Evolutionary conservation across 2,329 filamentous ascomycete species (phyloP), one percentile per base, ranked within the genome.

Genomic region (Colletotrichum lini): DNA sequence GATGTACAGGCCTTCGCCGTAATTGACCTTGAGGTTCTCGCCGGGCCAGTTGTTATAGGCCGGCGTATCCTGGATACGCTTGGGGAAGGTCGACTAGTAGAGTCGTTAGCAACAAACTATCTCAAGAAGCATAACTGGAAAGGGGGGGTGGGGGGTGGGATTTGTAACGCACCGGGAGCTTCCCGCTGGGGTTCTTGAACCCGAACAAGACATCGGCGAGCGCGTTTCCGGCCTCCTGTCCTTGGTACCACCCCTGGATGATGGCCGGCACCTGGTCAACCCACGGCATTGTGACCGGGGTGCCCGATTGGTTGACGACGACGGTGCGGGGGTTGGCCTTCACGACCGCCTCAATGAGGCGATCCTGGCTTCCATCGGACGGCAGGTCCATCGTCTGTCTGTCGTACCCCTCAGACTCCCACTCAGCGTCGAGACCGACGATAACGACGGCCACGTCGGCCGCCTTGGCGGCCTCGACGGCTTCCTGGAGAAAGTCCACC

Each of bases 321-420:
- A 93, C 85, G 0, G 92, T 93, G 23, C 85, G 85, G 2, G 90
- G 85, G 77, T 93, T 94, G 5, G 88, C 90, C 18, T 85, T 84
- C 21, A 90, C 82, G 0, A 93, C 85, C 1, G 90, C 90, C 59
- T 89, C 85, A 65, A 93, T 85, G 5, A 94, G 85, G 47, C 87
- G 86, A 77, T 93, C 91, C 75, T 91, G 82, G 69, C 88, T 87
- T 62, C 90, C 81, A n/a, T 82, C 78, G 1, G 78, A 85, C 85
- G 92, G 94, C 3, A 94, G 82, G 18, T 92, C 92, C 73, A 94
- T 85, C 75, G 93, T 93, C 78, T 93, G 93, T 57, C 91, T 87
- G 77, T 93, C 92, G 71, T 92, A 92, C 1, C 92, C 92, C 79
- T 94, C 92, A 2, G 91, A 93, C 77, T 94, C 92, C 91, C 91